Conservation (phyloP, 805 yeast species). For the Scheffersomyces spartinae region DNA sequence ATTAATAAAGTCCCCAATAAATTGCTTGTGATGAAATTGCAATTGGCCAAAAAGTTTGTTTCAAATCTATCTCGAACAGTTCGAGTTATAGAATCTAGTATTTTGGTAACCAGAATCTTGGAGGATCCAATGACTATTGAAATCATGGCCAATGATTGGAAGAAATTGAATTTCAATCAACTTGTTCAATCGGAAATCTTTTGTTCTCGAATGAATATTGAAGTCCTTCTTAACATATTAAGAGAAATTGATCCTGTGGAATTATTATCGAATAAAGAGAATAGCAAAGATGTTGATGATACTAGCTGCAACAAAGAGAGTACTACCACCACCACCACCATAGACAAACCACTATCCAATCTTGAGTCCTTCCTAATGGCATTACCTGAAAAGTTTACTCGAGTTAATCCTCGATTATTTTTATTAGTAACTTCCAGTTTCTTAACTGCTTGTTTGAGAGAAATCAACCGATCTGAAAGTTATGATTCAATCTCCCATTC, state of each 20-base stretch:
- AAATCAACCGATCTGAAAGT: no score
- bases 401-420: slow-evolving; percentile 45
- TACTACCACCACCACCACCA: slow-evolving; percentile 2
- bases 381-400: slow-evolving; percentile 36
- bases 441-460: slow-evolving; percentile 49
- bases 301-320: slow-evolving; percentile 1
- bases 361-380: slow-evolving; percentile 17
- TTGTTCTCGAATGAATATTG: slow-evolving; percentile 24
- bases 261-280: slow-evolving; percentile 13
- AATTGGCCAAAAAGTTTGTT: slow-evolving; percentile 42
- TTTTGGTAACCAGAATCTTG: slow-evolving; percentile 36
- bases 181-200: slow-evolving; percentile 41
- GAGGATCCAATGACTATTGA: slow-evolving; percentile 29
- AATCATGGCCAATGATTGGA: slow-evolving; percentile 51
- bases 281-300: slow-evolving; percentile 1
- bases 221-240: slow-evolving; percentile 20
- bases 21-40: slow-evolving; percentile 40
- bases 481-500: slow-evolving; percentile 47
- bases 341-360: slow-evolving; percentile 13
- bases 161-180: slow-evolving; percentile 33
- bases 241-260: slow-evolving; percentile 21
- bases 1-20: slow-evolving; percentile 37
- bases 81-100: slow-evolving; percentile 42
- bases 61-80: slow-evolving; percentile 42
- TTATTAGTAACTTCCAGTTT: slow-evolving; percentile 41